Percentiles rank a stretch among this genome's conserved stretches.
Conservation (phyloP, 2,329 filamentous ascomycete species). For the Penicillium sp. region DNA sequence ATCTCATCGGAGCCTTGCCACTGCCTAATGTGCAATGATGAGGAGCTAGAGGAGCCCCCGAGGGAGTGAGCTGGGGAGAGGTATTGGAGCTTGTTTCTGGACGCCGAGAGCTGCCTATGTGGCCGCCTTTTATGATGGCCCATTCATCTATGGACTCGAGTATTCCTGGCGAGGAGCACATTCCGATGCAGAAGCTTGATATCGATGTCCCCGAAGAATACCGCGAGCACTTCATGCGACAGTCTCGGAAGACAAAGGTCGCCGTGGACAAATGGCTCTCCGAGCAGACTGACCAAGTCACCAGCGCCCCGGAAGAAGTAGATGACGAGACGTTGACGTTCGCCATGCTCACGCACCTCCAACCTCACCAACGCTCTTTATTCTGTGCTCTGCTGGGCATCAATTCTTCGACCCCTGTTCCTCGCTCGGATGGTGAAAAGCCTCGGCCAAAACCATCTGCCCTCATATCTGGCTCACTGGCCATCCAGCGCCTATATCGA, state of each 20-base stretch:
- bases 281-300: slow-evolving; percentile 67
- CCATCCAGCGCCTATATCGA: slow-evolving; percentile 80
- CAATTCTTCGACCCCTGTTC: slow-evolving; percentile 55
- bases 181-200: slow-evolving; percentile 73
- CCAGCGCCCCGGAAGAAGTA: slow-evolving; percentile 75
- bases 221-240: slow-evolving; percentile 82
- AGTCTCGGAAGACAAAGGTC: slow-evolving; percentile 87
- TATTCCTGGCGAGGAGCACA: slow-evolving; percentile 49
- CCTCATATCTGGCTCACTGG: slow-evolving; percentile 67
- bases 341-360: slow-evolving; percentile 83
- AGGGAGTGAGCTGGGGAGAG: slow-evolving; percentile 86
- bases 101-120: slow-evolving; percentile 73
- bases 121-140: slow-evolving; percentile 79
- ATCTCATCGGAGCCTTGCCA: slow-evolving; percentile 79
- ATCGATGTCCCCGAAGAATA: slow-evolving; percentile 93
- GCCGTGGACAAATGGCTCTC: slow-evolving; percentile 87
- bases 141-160: slow-evolving; percentile 53
- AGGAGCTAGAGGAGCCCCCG: slow-evolving; percentile 52
- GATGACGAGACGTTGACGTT: slow-evolving; percentile 93
- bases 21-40: slow-evolving; percentile 75
- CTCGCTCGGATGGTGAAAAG: slow-evolving; percentile 56
- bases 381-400: slow-evolving; percentile 75
- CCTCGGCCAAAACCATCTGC: slow-evolving; percentile 65
- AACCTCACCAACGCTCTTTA: slow-evolving; percentile 66
- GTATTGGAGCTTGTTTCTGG: slow-evolving; percentile 90